Base-by-base conservation (phyloP, 2,329 filamentous ascomycete genomes). In the Pezicula radicicola region DNA sequence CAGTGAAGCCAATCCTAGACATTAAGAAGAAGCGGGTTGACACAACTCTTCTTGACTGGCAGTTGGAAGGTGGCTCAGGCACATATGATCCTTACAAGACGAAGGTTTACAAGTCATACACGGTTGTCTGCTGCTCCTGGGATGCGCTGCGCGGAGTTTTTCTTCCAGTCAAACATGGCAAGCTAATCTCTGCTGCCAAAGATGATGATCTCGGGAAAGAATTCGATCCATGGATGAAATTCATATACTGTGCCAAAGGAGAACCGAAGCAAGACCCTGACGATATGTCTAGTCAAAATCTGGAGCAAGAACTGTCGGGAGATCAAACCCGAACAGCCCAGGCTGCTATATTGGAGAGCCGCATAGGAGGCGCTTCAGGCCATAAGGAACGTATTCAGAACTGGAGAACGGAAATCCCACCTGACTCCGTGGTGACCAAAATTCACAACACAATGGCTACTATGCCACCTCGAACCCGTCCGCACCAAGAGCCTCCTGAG, bases 21-120 rank as follows among this genome's bases (percentile, higher is more conserved):
- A 48, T 64, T n/a, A 59, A 58, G 46, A 58, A 54, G 28, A 50
- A 48, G 12, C 54, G 57, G 15, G 56, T 62, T 35, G 53, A 63
- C 41, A 64, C 56, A 16, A 67, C 63, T 13, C 42, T 67, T 2
- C 39, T 67, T 13, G 58, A 62, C 8, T 40, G 37, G n/a, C 10
- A 42, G 10, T 10, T 25, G n/a, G n/a, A 42, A 42, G n/a, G n/a
- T 13, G 40, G 15, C 40, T 28, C 49, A 48, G 19, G 35, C 54
- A 15, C 43, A 46, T 36, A 33, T 33, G 25, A 42, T 28, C 12
- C 43, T 42, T 13, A 40, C 18, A 19, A 60, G 28, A 33, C 40
- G 16, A 56, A 49, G 12, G 41, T 65, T 10, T 19, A 45, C 6
- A 42, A 49, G 36, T 48, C 56, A 3, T 18, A 57, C 5, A 59